phyloP scores from a whole-genome alignment of 768 basidiomycete species.

The Trametes cubensis region DNA sequence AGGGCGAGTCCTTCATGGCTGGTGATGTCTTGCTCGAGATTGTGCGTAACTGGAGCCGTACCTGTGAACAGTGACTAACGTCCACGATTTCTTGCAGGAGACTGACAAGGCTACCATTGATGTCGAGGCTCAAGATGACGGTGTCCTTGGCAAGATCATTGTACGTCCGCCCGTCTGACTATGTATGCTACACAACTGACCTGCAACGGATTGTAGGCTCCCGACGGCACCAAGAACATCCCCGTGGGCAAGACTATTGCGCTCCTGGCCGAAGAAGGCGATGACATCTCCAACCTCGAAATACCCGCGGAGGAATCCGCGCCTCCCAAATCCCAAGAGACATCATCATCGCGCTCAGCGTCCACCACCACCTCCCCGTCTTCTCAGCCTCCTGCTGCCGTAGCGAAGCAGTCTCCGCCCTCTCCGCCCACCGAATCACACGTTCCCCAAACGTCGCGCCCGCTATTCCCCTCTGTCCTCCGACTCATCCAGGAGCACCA shows the following conservation, averaged over 20 bases:
- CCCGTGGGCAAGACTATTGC: conserved; percentile 90
- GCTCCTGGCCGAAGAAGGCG: conserved; percentile 92
- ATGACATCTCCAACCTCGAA: conserved; percentile 87
- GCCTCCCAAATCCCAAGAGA: conserved; percentile 27
- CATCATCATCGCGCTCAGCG: conserved; percentile 29
- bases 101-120: conserved; percentile 97
- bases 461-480: conserved; percentile 89
- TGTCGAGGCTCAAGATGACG: conserved; percentile 98
- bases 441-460: conserved; percentile 55
- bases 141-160: conserved; percentile 90
- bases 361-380: conserved; percentile 26
- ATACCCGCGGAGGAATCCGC: conserved; percentile 48
- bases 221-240: conserved; percentile 82
- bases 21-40: conserved; percentile 92
- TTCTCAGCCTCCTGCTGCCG: conserved; percentile 26
- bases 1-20: conserved; percentile 75
- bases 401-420: conserved; percentile 11
- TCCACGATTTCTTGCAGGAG: conserved; percentile 54
- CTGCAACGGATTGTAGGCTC: conserved; percentile 45
- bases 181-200: neutral
- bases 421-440: conserved; percentile 28
- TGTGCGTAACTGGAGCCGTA: conserved; percentile 48
- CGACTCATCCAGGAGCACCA: conserved; percentile 72
- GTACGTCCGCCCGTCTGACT: conserved; percentile 41
- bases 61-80: neutral